A percentile compares a stretch with the other conserved stretches of the same genome.
These are phyloP conservation scores for Cutaneotrichosporon sp. DNA, from an alignment of 1,284 basidiomycete species.

Conservation along the genomic window DNA sequence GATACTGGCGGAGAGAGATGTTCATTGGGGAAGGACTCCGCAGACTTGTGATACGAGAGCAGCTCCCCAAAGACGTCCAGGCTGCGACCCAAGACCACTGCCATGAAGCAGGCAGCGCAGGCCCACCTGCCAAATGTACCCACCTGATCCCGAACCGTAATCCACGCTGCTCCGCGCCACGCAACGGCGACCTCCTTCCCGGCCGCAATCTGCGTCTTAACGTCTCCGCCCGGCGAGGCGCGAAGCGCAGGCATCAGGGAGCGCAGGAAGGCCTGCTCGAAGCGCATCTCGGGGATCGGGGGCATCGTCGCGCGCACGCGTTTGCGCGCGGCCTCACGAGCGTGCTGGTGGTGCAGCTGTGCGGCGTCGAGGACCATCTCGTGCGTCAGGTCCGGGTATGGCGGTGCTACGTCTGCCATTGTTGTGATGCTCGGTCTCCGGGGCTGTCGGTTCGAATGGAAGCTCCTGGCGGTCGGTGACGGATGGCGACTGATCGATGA, in stretches of 20 bases:
- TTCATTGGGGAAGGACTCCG: no score
- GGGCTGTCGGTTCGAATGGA: no score
- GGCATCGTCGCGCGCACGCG: slow-evolving; percentile 41
- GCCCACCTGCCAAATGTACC: no score
- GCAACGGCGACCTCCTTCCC: slow-evolving; percentile 39
- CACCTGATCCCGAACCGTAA: slow-evolving; percentile 47
- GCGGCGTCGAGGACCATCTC: slow-evolving; percentile 12
- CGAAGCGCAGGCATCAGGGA: slow-evolving; percentile 32
- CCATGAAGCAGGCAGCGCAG: no score
- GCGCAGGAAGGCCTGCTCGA: slow-evolving; percentile 39
- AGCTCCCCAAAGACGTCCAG: no score
- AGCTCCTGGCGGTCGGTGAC: no score
- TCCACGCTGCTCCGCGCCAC: slow-evolving; percentile 39
- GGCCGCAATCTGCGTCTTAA: slow-evolving; percentile 16
- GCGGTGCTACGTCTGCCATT: slow-evolving; percentile 7
- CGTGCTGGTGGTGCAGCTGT: slow-evolving; percentile 15
- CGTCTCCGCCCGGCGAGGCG: slow-evolving; percentile 5
- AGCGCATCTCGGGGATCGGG: slow-evolving; percentile 45
- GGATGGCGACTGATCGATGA: background rate
- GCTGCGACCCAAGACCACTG: no score
- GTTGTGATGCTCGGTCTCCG: no score
- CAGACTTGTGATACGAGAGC: no score
- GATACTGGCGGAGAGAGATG: no score
- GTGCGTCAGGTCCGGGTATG: slow-evolving; percentile 25
- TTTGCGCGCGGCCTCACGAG: slow-evolving; percentile 31